A percentile compares a stretch with the other conserved stretches of the same genome.
These are phyloP conservation scores for Cladosporium velox DNA, from an alignment of 2,329 filamentous ascomycete genomes.

Conservation along the genomic window DNA sequence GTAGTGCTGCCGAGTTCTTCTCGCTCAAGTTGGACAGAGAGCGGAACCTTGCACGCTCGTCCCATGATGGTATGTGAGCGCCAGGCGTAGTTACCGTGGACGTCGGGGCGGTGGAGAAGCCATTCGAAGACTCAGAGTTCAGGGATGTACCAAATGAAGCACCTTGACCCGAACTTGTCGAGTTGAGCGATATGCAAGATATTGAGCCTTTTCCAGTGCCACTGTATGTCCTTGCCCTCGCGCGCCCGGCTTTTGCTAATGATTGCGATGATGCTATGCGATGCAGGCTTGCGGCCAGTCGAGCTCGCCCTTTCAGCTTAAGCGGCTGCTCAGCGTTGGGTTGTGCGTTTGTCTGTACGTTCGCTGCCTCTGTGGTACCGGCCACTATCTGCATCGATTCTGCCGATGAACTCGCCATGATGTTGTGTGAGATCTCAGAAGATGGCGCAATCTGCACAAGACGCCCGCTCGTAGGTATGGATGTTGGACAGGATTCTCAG, in stretches of 20 bases:
- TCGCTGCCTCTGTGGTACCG: not conserved
- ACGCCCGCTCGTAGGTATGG: slow-evolving; percentile 3
- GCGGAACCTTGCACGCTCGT: slow-evolving; percentile 58
- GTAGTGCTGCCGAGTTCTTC: slow-evolving; percentile 61
- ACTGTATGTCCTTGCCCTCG: slow-evolving; percentile 63
- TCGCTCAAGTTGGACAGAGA: slow-evolving; percentile 52
- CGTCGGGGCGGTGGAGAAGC: slow-evolving; percentile 58
- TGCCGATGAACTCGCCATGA: slow-evolving; percentile 25
- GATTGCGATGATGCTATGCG: slow-evolving; percentile 81
- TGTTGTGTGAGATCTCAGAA: not conserved
- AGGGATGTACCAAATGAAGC: slow-evolving; percentile 58
- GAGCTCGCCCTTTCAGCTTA: slow-evolving; percentile 69
- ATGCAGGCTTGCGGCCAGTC: slow-evolving; percentile 72
- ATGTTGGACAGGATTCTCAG: not conserved
- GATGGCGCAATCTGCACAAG: not conserved
- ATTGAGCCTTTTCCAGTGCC: slow-evolving; percentile 63
- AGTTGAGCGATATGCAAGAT: slow-evolving; percentile 64
- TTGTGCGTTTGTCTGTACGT: slow-evolving; percentile 28
- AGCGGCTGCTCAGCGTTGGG: slow-evolving; percentile 38
- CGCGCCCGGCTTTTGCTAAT: slow-evolving; percentile 63
- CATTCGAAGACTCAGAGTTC: slow-evolving; percentile 58
- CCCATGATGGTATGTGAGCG: slow-evolving; percentile 50
- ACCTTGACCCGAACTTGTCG: slow-evolving; percentile 52
- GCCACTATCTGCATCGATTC: slow-evolving; percentile 24
- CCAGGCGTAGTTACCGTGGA: slow-evolving; percentile 52